A percentile compares a stretch with the other conserved stretches of the same genome.
Evolutionary conservation across 768 basidiomycete species (phyloP).

Genomic region (Megacollybia marginata): DNA sequence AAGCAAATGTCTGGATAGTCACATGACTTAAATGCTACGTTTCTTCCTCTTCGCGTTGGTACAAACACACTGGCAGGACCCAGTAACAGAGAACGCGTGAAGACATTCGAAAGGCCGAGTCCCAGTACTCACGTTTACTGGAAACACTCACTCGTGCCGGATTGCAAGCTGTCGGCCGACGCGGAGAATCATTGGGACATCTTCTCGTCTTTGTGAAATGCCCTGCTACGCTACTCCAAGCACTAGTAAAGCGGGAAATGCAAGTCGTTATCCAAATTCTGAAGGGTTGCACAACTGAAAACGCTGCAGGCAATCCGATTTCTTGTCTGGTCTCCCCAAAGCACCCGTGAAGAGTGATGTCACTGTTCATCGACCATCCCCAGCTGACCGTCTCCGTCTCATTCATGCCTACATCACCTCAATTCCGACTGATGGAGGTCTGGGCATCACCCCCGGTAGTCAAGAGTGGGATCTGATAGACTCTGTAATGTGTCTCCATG

Average conservation of each 20-base stretch:
- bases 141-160: conserved; percentile 54
- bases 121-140: conserved; percentile 62
- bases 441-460: no score
- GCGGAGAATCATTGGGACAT: conserved; percentile 72
- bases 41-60: no score
- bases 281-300: background rate
- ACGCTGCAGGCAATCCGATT: conserved; percentile 57
- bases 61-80: no score
- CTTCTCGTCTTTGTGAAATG: conserved; percentile 73
- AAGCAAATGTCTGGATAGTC: no score
- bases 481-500: no score
- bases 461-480: no score
- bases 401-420: no score
- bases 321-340: conserved; percentile 65
- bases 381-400: conserved; percentile 75
- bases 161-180: conserved; percentile 63
- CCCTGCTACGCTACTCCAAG: conserved; percentile 49
- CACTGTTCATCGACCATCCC: conserved; percentile 41
- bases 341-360: conserved; percentile 37
- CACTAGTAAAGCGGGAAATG: conserved; percentile 70
- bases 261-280: conserved; percentile 34
- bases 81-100: conserved; percentile 55
- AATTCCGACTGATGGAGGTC: no score
- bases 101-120: conserved; percentile 56
- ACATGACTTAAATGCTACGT: no score